Conservation (phyloP, 31 red algal species). For the Endocladia muricata region DNA sequence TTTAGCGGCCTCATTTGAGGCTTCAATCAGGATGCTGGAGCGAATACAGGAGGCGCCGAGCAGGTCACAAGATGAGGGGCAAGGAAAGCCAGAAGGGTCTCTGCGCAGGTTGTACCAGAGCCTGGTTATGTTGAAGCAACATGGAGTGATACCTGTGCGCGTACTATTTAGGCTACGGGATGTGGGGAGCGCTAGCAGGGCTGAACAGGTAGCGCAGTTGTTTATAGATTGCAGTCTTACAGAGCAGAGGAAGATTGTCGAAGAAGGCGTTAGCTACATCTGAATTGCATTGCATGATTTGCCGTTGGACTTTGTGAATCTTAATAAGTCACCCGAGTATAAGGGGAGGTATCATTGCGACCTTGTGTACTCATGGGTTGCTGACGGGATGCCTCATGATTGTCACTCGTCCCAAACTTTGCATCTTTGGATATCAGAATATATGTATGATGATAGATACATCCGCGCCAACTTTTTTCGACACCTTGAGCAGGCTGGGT, state of each 20-base stretch:
- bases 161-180: neutral
- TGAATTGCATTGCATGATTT: neutral
- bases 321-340: too few relatives aligned
- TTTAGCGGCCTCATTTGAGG: neutral
- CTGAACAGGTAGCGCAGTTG: neutral
- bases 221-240: neutral
- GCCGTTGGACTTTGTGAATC: neutral
- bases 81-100: too few relatives aligned
- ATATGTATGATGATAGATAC: neutral
- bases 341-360: neutral
- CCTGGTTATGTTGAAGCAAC: neutral
- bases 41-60: too few relatives aligned
- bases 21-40: neutral
- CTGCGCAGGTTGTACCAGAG: neutral
- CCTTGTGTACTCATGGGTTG: neutral
- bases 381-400: too few relatives aligned
- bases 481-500: neutral
- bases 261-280: neutral
- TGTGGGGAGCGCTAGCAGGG: neutral
- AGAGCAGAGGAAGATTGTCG: neutral
- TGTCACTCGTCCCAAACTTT: neutral
- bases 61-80: too few relatives aligned
- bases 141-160: neutral
- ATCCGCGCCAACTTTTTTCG: neutral
- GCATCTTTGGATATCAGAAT: neutral